phyloP scores from a whole-genome alignment of 2,329 filamentous ascomycete species.

The Kalmusia sp. region DNA sequence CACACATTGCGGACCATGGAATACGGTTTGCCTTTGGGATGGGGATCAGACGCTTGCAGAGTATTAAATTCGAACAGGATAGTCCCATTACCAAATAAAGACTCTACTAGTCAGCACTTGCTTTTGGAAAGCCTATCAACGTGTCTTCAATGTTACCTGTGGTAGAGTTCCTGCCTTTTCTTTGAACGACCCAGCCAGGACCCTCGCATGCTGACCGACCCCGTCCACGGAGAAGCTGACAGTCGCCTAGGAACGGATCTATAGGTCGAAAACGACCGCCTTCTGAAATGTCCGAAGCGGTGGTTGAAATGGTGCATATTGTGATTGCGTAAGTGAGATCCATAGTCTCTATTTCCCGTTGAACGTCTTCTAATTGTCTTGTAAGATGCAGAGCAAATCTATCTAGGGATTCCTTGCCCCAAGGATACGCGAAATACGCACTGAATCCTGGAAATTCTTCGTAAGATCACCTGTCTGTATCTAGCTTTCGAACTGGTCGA shows the following conservation, averaged over 20 bases:
- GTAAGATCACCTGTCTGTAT: neutral
- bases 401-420: neutral
- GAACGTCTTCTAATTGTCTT: neutral
- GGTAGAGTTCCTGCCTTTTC: neutral
- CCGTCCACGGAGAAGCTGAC: neutral
- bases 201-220: conserved; percentile 24
- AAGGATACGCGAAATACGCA: neutral
- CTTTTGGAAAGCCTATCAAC: conserved; percentile 5
- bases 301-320: neutral
- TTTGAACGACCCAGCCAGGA: neutral
- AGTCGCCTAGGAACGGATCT: neutral
- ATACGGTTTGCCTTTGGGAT: neutral
- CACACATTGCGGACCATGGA: neutral
- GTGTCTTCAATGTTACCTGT: neutral
- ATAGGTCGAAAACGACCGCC: neutral
- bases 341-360: neutral
- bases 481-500: neutral
- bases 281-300: neutral
- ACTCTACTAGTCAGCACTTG: neutral
- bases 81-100: neutral
- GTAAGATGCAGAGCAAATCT: neutral
- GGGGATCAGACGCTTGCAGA: neutral
- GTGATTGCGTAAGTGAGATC: neutral
- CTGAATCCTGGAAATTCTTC: neutral
- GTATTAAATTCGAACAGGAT: conserved; percentile 6